Evolutionary conservation across 1,284 basidiomycete species (phyloP).

Genomic region (Sutorius eximius): DNA sequence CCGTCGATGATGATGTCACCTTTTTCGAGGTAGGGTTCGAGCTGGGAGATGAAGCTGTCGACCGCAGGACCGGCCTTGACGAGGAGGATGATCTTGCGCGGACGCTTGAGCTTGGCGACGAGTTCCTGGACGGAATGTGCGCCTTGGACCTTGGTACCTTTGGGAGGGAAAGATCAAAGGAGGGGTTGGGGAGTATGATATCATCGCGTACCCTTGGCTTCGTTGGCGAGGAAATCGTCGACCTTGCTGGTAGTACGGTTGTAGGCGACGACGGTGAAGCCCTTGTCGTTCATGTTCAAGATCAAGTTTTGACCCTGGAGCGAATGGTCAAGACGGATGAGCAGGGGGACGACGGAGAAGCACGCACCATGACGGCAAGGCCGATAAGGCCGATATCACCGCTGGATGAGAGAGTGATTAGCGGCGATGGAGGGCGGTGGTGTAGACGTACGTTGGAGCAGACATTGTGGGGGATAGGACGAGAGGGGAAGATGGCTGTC

Average conservation of each 20-base stretch:
- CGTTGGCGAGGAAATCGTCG: constrained; percentile 92
- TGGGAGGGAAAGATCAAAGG: constrained; percentile 14
- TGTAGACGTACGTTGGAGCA: constrained; percentile 40
- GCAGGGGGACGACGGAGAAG: constrained; percentile 16
- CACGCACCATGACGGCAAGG: constrained; percentile 90
- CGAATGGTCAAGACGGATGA: constrained; percentile 11
- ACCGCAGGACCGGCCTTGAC: constrained; percentile 87
- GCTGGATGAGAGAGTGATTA: constrained; percentile 40
- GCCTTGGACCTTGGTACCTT: constrained; percentile 93
- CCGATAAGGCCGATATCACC: constrained; percentile 94
- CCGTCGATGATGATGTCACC: constrained; percentile 98
- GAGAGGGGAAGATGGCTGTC: constrained; percentile 26
- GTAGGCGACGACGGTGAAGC: constrained; percentile 95
- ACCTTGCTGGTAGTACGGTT: constrained; percentile 98
- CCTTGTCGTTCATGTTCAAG: constrained; percentile 99
- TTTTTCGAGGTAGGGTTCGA: constrained; percentile 67
- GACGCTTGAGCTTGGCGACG: constrained; percentile 73
- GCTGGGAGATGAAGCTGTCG: constrained; percentile 74
- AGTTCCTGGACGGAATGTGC: constrained; percentile 95
- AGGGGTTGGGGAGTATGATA: constrained; percentile 15
- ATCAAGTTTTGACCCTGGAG: constrained; percentile 91
- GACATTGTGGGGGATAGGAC: constrained; percentile 41
- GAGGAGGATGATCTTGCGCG: constrained; percentile 93
- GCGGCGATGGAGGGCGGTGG: neutral
- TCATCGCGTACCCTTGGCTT: constrained; percentile 85